Percentiles rank a stretch among this genome's conserved stretches.
Evolutionary conservation across 1,284 basidiomycete genomes (phyloP).

Genomic region (Marasmius oreades): DNA sequence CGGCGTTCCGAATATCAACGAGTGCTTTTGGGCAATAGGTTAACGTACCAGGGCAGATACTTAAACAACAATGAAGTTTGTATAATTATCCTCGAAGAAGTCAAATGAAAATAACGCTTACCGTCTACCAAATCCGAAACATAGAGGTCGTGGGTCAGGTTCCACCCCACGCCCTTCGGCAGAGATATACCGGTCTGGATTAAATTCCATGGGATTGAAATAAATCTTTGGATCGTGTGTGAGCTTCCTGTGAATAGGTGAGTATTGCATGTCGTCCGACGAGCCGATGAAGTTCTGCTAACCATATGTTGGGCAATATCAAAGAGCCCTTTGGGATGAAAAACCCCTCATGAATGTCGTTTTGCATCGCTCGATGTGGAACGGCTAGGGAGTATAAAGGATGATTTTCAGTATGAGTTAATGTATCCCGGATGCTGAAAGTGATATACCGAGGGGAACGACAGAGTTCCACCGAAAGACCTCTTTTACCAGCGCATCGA

Average conservation of each 20-base stretch:
- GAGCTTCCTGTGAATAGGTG: slow-evolving; percentile 34
- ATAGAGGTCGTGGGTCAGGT: slow-evolving; percentile 44
- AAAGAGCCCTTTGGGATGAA: slow-evolving; percentile 50
- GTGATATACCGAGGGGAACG: slow-evolving; percentile 40
- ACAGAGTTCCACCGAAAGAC: slow-evolving; percentile 61
- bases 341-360: slow-evolving; percentile 51
- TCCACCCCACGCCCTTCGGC: slow-evolving; percentile 38
- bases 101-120: slow-evolving; percentile 21
- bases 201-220: slow-evolving; percentile 40
- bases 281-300: slow-evolving; percentile 7
- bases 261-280: background rate
- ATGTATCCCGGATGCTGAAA: background rate
- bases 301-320: slow-evolving; percentile 50
- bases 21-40: background rate
- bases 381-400: slow-evolving; percentile 32
- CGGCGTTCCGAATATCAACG: slow-evolving; percentile 9
- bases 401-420: background rate
- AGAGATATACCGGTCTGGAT: slow-evolving; percentile 44
- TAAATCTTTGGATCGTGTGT: slow-evolving; percentile 46
- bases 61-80: slow-evolving; percentile 18
- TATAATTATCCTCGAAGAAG: background rate
- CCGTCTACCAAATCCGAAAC: slow-evolving; percentile 52
- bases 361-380: slow-evolving; percentile 48
- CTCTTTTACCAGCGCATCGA: slow-evolving; percentile 59
- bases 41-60: slow-evolving; percentile 51